Conservation (phyloP, 371 early-diverging fungal genomes). For the Saksenaea vasiformis region DNA sequence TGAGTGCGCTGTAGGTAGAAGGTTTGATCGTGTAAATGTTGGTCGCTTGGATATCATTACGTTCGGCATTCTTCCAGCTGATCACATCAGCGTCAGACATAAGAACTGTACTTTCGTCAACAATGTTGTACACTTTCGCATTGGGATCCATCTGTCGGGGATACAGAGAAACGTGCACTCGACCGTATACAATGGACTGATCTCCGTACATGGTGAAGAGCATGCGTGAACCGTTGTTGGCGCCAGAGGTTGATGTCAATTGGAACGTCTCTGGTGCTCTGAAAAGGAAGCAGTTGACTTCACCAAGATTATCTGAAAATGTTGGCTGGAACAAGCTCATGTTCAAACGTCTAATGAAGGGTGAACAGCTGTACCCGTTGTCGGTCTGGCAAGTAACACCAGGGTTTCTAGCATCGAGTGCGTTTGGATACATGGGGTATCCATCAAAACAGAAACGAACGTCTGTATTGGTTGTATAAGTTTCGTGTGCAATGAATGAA, state of each 20-base stretch:
- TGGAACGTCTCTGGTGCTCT: constrained; percentile 31
- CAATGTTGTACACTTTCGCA: constrained; percentile 29
- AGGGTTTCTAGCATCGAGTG: constrained; percentile 16
- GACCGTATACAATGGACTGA: constrained; percentile 26
- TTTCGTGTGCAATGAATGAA: background rate
- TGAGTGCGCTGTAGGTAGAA: constrained; percentile 40
- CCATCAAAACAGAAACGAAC: constrained; percentile 55
- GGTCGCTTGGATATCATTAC: constrained; percentile 40
- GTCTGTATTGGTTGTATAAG: constrained; percentile 20
- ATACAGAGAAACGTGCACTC: constrained; percentile 46
- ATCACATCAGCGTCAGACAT: constrained; percentile 28
- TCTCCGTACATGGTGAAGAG: constrained; percentile 45
- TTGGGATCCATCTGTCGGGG: constrained; percentile 52
- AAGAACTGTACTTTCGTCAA: constrained; percentile 19
- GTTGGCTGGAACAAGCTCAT: constrained; percentile 40
- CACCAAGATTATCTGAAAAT: constrained; percentile 40
- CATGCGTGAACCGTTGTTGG: constrained; percentile 44
- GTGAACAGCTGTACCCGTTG: constrained; percentile 35
- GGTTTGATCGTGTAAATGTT: constrained; percentile 44
- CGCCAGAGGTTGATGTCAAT: constrained; percentile 41
- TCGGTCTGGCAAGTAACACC: constrained; percentile 45
- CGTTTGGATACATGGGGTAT: constrained; percentile 22
- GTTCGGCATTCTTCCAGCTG: constrained; percentile 42
- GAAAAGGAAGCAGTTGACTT: constrained; percentile 45
- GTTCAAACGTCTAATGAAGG: constrained; percentile 28